Evolutionary conservation across 2,329 filamentous ascomycete genomes (phyloP).

Genomic region (Fusarium falciforme): DNA sequence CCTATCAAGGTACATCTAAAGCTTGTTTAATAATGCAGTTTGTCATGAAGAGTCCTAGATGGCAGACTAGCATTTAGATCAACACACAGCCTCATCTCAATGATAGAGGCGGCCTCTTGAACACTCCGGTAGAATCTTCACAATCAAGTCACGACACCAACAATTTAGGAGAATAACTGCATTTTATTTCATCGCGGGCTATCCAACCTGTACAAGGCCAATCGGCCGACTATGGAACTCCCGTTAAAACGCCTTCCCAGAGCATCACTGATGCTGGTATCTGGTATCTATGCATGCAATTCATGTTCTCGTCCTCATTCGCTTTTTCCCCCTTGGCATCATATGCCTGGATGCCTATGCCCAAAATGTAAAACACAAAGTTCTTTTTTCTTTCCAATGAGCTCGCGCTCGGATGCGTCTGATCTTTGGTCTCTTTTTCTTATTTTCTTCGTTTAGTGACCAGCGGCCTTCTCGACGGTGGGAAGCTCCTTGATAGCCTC

Average conservation of each 20-base stretch:
- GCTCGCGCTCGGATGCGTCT: constrained; percentile 37
- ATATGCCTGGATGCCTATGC: constrained; percentile 12
- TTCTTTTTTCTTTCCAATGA: constrained; percentile 26
- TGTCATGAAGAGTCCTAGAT: background rate
- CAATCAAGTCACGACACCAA: background rate
- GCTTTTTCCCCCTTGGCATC: constrained; percentile 5
- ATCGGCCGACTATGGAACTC: constrained; percentile 26
- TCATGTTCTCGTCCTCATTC: constrained; percentile 37
- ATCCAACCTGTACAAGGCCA: constrained; percentile 35
- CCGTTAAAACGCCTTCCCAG: constrained; percentile 37
- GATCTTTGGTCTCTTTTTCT: background rate
- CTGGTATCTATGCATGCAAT: constrained; percentile 32
- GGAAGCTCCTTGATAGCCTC: constrained; percentile 87
- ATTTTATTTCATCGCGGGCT: constrained; percentile 27
- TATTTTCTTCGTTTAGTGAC: constrained; percentile 46
- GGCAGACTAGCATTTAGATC: background rate
- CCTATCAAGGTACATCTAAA: background rate
- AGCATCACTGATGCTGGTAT: constrained; percentile 19
- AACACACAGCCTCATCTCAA: background rate
- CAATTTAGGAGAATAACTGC: background rate
- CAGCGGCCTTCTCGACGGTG: constrained; percentile 55
- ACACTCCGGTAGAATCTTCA: background rate
- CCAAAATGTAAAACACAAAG: constrained; percentile 32
- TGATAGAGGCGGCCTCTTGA: background rate
- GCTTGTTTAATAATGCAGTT: background rate